phyloP scores from a whole-genome alignment of 1,284 basidiomycete species.

The Cutaneotrichosporon cyanovorans region DNA sequence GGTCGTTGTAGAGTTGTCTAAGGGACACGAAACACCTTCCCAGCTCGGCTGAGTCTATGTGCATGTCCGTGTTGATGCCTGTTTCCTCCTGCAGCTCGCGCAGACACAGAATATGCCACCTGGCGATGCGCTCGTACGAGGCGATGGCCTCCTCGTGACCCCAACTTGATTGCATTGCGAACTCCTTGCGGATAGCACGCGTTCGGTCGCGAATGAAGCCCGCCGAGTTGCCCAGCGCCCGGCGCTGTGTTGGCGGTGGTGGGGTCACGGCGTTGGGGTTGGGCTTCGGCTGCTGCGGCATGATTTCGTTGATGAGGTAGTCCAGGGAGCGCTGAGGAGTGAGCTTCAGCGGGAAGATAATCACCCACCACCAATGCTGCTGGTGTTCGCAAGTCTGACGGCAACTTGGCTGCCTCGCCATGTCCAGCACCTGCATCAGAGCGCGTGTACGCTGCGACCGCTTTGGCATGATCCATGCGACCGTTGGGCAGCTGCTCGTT shows the following conservation, averaged over 20 bases:
- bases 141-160: conserved; percentile 68
- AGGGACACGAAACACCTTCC: conserved; percentile 62
- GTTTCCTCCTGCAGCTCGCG: conserved; percentile 57
- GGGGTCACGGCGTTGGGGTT: conserved; percentile 20
- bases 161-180: conserved; percentile 82
- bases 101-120: conserved; percentile 84
- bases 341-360: neutral
- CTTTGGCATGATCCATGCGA: conserved; percentile 72
- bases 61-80: conserved; percentile 39
- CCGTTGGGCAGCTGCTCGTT: conserved; percentile 44
- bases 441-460: conserved; percentile 91
- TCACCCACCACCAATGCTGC: conserved; percentile 62
- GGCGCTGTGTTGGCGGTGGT: conserved; percentile 23
- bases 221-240: conserved; percentile 53
- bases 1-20: conserved; percentile 86
- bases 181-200: conserved; percentile 83
- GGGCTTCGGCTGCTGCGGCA: conserved; percentile 52
- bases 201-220: conserved; percentile 86
- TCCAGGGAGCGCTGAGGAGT: conserved; percentile 68
- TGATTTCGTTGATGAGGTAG: conserved; percentile 79
- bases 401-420: conserved; percentile 55
- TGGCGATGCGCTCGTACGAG: conserved; percentile 85
- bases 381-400: conserved; percentile 87
- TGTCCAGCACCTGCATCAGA: conserved; percentile 61
- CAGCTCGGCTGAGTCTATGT: conserved; percentile 39